A percentile compares a stretch with the other conserved stretches of the same genome.
Evolutionary conservation across 176 grass and related monocot species (phyloP).

Genomic region (Eremochloa ophiuroides): DNA sequence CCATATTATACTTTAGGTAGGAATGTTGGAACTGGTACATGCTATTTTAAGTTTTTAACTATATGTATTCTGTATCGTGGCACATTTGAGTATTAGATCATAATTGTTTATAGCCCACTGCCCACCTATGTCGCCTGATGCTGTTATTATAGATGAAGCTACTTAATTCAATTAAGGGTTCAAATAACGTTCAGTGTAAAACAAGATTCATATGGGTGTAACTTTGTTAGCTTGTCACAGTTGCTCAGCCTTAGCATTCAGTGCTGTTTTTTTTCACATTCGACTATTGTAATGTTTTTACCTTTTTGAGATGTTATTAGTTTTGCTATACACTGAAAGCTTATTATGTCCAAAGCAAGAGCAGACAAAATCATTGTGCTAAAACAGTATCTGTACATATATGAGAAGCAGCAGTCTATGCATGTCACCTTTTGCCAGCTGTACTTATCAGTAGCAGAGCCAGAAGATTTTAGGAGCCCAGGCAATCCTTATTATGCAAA

Average conservation of each 20-base stretch:
- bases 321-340: neutral
- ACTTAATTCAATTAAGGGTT: constrained; percentile 9
- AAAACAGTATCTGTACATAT: neutral
- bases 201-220: neutral
- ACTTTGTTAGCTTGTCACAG: neutral
- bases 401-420: neutral
- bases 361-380: neutral
- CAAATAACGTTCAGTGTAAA: neutral
- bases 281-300: neutral
- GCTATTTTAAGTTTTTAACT: neutral
- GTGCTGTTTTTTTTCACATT: neutral
- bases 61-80: neutral
- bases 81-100: neutral
- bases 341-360: neutral
- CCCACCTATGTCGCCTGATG: neutral
- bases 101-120: neutral
- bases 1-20: neutral
- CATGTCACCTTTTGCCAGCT: neutral
- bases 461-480: neutral
- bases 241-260: neutral
- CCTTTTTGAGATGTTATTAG: neutral
- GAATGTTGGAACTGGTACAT: neutral
- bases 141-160: neutral
- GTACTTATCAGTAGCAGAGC: neutral
- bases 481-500: too few relatives aligned